Evolutionary conservation across 192 early-diverging fungal species (phyloP).

Genomic region (Chytriomyces sp.): DNA sequence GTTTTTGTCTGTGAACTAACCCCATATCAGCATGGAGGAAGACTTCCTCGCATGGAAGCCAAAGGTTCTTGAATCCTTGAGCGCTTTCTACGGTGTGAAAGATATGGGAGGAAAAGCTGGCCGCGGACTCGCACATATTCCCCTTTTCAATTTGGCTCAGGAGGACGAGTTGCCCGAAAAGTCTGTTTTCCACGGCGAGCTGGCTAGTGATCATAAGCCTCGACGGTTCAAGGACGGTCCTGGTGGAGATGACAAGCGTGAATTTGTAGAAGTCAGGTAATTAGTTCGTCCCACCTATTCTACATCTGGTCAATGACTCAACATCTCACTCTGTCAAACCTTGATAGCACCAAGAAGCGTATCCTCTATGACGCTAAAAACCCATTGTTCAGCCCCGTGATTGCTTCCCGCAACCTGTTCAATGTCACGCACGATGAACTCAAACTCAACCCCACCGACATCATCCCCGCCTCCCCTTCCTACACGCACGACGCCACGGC

Average conservation of each 20-base stretch:
- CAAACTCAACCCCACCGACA: conserved; percentile 11
- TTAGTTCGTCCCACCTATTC: conserved; percentile 7
- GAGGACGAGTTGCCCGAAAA: conserved; percentile 30
- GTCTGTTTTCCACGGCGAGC: conserved; percentile 63
- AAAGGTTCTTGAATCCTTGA: conserved; percentile 74
- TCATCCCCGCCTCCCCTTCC: conserved; percentile 17
- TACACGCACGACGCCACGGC: neutral
- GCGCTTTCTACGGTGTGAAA: conserved; percentile 72
- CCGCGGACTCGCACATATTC: conserved; percentile 47
- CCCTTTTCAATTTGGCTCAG: conserved; percentile 41
- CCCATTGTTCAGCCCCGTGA: conserved; percentile 76
- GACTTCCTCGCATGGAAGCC: conserved; percentile 97
- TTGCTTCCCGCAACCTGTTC: conserved; percentile 69
- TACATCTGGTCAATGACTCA: neutral
- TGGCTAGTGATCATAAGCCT: conserved; percentile 41
- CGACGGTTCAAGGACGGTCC: conserved; percentile 41
- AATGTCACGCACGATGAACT: conserved; percentile 39
- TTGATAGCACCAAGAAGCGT: conserved; percentile 29
- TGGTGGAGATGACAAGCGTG: conserved; percentile 20
- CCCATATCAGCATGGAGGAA: conserved; percentile 84
- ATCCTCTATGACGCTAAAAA: conserved; percentile 81
- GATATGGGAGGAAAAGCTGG: conserved; percentile 40
- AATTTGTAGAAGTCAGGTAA: conserved; percentile 37
- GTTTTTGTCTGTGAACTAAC: too few species aligned
- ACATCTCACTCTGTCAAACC: too few species aligned